Evolutionary conservation across 2,329 filamentous ascomycete genomes (phyloP), one percentile per base, ranked within the genome.

Genomic region (Neonectria punicea): DNA sequence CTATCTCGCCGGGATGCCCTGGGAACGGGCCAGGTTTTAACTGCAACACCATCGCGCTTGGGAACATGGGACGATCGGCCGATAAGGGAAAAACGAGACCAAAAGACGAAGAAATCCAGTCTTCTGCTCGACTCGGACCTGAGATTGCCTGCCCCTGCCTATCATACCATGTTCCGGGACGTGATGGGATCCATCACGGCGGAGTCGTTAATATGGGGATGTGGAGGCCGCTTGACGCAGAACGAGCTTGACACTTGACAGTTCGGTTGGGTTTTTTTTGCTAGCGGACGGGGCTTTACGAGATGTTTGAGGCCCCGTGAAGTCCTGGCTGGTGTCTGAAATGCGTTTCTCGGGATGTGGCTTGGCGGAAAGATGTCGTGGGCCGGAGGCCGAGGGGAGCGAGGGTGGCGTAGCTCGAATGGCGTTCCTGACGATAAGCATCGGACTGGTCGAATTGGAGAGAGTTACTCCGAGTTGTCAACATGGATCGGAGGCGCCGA

Each of bases 101-200:
- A 14, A 36, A 44, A 13, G 18, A 22, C 44, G 4, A 28, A 36
- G 14, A 36, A 36, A 16, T 36, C 60, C 53, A 63, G 59, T 58
- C 2, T 32, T 41, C 11, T 3, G 22, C 47, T 22, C n/a, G 11
- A 36, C 25, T 3, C 30, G n/a, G 18, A n/a, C n/a, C 13, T 22
- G 34, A 59, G 18, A 34, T 34, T 53, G 49, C 58, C 13, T 14
- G 64, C 60, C 60, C 64, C 64, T 66, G 51, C 64, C 58, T 60
- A 64, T 63, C 60, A 66, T 59, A 47, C 30, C 10, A 22, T 22
- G 39, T 53, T 36, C 43, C 11, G n/a, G 2, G 57, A 22, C 16
- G 53, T 39, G 3, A 53, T 14, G 30, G 32, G 53, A 43, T 44
- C 56, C 39, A 44, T 64, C 25, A 18, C 13, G 13, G 64, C 55